phyloP scores from a whole-genome alignment of 176 grass and related monocot species.

The Guadua angustifolia region DNA sequence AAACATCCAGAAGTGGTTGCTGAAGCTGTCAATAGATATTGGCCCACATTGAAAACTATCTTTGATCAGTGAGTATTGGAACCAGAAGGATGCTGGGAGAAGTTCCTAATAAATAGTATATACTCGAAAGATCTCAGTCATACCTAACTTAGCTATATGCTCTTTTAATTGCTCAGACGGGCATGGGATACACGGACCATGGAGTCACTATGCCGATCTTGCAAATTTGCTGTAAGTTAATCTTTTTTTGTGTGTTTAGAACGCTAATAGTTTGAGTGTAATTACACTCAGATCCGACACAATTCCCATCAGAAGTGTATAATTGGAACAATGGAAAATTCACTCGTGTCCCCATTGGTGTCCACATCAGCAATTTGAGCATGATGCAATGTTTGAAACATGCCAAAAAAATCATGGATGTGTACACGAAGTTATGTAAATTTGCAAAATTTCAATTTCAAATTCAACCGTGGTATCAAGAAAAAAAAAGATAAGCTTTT shows the following conservation, averaged over 20 bases:
- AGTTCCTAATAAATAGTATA: constrained; percentile 27
- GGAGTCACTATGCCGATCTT: constrained; percentile 93
- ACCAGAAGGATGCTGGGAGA: constrained; percentile 9
- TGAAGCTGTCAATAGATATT: constrained; percentile 81
- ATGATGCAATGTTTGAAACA: too few species aligned
- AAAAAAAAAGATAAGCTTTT: too few species aligned
- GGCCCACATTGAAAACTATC: constrained; percentile 80
- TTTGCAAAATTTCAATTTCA: too few species aligned
- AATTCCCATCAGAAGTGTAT: constrained; percentile 19
- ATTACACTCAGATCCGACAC: constrained; percentile 34
- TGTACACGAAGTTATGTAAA: too few species aligned
- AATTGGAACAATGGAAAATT: background rate
- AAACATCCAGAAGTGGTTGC: constrained; percentile 90
- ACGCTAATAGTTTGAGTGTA: constrained; percentile 37
- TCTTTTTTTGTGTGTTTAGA: constrained; percentile 17
- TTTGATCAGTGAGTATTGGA: constrained; percentile 83
- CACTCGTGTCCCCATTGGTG: too few species aligned
- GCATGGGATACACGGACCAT: constrained; percentile 97
- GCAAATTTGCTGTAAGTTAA: constrained; percentile 96
- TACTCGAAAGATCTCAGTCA: background rate
- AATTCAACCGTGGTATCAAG: too few species aligned
- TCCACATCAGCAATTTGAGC: too few species aligned
- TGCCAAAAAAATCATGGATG: too few species aligned
- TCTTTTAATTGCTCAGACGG: constrained; percentile 62
- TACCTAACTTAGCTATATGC: constrained; percentile 11